phyloP scores from a whole-genome alignment of 2,329 filamentous ascomycete genomes.

The Ustulina deusta region DNA sequence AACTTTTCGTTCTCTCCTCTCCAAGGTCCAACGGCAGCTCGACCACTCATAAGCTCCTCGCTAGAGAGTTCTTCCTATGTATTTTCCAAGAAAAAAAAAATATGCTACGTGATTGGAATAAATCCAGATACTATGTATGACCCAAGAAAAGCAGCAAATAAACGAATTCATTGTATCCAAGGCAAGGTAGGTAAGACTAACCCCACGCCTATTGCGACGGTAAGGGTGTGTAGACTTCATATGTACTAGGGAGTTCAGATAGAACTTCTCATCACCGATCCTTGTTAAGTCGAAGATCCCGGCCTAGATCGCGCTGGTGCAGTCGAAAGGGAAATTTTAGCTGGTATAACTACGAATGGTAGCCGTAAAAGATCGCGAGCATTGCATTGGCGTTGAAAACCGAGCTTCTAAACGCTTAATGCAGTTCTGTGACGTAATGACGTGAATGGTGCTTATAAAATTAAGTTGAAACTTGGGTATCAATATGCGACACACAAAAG shows the following conservation, averaged over 20 bases:
- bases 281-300: conserved; percentile 1
- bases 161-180: conserved; percentile 6
- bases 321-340: conserved; percentile 5
- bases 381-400: conserved; percentile 7
- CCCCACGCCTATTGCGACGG: conserved; percentile 11
- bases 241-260: conserved; percentile 13
- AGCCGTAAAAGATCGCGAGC: conserved; percentile 3
- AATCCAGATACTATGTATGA: conserved; percentile 11
- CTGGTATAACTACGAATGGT: conserved; percentile 17
- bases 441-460: conserved; percentile 8
- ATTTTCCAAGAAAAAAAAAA: conserved; percentile 11
- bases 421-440: conserved; percentile 10
- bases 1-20: not conserved
- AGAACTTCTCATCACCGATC: conserved; percentile 2
- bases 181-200: not conserved
- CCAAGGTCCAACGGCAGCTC: not conserved
- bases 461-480: conserved; percentile 34
- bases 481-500: conserved; percentile 23
- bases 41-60: not conserved
- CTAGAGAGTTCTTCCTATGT: not conserved
- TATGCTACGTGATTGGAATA: conserved; percentile 21
- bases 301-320: not conserved
- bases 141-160: not conserved
- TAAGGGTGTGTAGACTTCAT: conserved; percentile 12
- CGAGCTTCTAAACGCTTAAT: not conserved